These are phyloP conservation scores for Citrus trifoliata DNA, from an alignment of 345 rosid genomes.

Conservation along the genomic window DNA sequence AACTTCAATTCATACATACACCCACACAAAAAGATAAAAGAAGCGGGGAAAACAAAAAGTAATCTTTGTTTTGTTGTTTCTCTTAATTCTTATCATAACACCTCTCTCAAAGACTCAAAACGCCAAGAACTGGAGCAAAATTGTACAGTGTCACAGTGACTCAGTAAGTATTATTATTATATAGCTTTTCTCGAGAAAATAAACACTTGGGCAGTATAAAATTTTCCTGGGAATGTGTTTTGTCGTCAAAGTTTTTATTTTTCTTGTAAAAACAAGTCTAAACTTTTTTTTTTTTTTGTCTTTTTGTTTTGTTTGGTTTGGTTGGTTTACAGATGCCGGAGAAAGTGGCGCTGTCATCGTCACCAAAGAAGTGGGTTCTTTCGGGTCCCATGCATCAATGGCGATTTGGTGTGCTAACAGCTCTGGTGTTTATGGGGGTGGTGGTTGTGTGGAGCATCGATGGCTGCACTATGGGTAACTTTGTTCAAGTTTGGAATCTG, in stretches of 20 bases:
- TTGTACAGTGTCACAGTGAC: not conserved
- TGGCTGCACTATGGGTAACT: constrained; percentile 46
- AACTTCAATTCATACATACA: not conserved
- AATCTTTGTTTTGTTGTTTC: not conserved
- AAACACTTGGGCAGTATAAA: constrained; percentile 1
- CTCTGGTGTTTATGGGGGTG: constrained; percentile 58
- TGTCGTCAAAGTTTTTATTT: constrained; percentile 25
- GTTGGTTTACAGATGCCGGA: constrained; percentile 54
- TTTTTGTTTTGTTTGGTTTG: not conserved
- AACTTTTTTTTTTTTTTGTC: not conserved
- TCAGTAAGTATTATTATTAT: constrained; percentile 4
- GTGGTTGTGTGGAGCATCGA: constrained; percentile 74
- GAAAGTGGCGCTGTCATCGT: constrained; percentile 38
- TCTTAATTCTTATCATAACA: not conserved
- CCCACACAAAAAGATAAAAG: too few relatives aligned
- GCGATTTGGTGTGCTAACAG: constrained; percentile 64
- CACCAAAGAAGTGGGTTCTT: constrained; percentile 24
- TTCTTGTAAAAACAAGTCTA: not conserved
- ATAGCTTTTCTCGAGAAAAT: constrained; percentile 20
- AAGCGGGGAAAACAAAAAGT: not conserved
- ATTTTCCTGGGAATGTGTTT: constrained; percentile 17
- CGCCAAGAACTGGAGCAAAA: not conserved
- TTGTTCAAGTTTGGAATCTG: constrained; percentile 58
- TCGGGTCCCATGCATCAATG: constrained; percentile 54
- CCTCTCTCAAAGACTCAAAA: not conserved